Base-by-base conservation (phyloP, 139 green algal species). In the Chlorella sp. region DNA sequence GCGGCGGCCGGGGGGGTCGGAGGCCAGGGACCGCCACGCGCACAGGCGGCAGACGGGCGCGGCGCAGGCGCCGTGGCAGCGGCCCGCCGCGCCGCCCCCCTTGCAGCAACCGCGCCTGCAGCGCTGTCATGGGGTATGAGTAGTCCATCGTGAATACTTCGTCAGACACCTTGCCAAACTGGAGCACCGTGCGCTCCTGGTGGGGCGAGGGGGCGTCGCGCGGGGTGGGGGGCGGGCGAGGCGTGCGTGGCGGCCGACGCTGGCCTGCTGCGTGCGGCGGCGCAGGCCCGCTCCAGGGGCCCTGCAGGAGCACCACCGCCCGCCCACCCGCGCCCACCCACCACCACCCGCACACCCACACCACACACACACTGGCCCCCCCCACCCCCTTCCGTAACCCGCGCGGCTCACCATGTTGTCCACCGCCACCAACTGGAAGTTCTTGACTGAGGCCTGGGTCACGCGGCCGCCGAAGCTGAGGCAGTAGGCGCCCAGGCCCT, bases 401-500 rank as follows among this genome's bases (percentile, higher is more conserved):
- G 21, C 66, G 35, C 55, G 41, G 12, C 70, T 50, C 27, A 79
- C 73, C 73, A 73, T 73, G 63, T 79, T 79, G 62, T 79, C 73
- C 36, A 73, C 62, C 21, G 73, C 67, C 48, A 79, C 63, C 63
- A 99, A 87, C 90, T 99, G 96, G 84, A 99, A 99, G 85, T 99
- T 99, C 81, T 99, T 99, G 0, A 99, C 96, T 3, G 87, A 95
- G 25, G 96, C 94, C 36, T 95, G 87, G 3, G 96, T 98, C 29
- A 99, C 96, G 21, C 96, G 86, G 2, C 96, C 96, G 58, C 92
- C 93, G 87, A 99, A 99, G 79, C 99, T 98, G 29, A 99, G 83
- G 84, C 92, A 97, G 84, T 97, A 99, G 1, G 96, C 97, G 45
- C 89, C 88, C 59, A 97, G 76, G 74, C 88, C 73, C 3, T 95